These are phyloP conservation scores for Cadophora gregata DNA, from an alignment of 2,329 filamentous ascomycete genomes.

Conservation along the genomic window DNA sequence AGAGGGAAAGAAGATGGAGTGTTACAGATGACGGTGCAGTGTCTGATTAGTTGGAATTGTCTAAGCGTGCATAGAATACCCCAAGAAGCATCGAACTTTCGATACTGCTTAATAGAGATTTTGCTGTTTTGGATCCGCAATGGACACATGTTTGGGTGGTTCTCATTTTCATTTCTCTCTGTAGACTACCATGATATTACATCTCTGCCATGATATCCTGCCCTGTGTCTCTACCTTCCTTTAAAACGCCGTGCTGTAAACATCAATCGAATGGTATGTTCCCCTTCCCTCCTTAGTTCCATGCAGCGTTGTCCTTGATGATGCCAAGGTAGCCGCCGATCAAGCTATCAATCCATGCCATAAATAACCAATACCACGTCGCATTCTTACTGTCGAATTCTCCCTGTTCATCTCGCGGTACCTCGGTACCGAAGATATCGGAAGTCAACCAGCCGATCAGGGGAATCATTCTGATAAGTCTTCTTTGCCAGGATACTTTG, in stretches of 20 bases:
- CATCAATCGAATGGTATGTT: conserved; percentile 26
- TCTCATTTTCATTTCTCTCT: not conserved
- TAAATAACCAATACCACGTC: conserved; percentile 71
- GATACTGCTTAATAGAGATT: not conserved
- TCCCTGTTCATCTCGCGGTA: conserved; percentile 74
- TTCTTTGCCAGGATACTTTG: conserved; percentile 68
- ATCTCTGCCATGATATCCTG: not conserved
- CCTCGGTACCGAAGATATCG: conserved; percentile 74
- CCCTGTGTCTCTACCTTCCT: conserved; percentile 9
- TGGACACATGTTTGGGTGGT: not conserved
- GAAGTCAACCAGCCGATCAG: conserved; percentile 75
- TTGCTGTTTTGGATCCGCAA: not conserved
- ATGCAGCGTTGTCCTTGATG: conserved; percentile 44
- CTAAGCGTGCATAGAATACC: conserved; percentile 26
- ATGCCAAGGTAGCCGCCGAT: conserved; percentile 57
- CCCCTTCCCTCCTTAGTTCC: conserved; percentile 14
- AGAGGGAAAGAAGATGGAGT: conserved; percentile 41
- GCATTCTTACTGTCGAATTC: conserved; percentile 78
- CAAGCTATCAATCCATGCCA: conserved; percentile 65
- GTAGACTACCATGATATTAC: conserved; percentile 1
- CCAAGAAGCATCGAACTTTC: conserved; percentile 9
- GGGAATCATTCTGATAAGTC: conserved; percentile 68
- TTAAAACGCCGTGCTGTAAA: conserved; percentile 27
- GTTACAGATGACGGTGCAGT: conserved; percentile 40
- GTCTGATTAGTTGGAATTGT: conserved; percentile 31